Evolutionary conservation across 257 asterid genomes (phyloP).

Genomic region (Verbena officinalis): DNA sequence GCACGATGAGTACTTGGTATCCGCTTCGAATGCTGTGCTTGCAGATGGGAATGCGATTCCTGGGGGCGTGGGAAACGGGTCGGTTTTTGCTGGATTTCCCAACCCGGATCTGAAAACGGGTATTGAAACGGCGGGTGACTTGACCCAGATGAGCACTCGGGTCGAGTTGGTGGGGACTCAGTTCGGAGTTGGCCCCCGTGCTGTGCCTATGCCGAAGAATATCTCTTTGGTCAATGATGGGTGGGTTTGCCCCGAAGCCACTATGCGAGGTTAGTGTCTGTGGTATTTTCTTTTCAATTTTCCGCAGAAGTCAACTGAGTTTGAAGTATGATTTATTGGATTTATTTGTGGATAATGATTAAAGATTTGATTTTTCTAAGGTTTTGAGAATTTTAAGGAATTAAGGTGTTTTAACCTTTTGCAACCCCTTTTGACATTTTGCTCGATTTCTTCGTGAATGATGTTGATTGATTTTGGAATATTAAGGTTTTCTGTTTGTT

Average conservation of each 20-base stretch:
- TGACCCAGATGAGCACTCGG: conserved; percentile 69
- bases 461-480: background rate
- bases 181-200: conserved; percentile 69
- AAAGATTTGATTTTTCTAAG: background rate
- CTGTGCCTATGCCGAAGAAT: conserved; percentile 73
- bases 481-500: background rate
- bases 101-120: conserved; percentile 86
- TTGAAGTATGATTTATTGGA: background rate
- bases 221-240: conserved; percentile 78
- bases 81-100: conserved; percentile 81
- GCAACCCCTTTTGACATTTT: conserved; percentile 7
- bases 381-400: background rate
- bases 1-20: conserved; percentile 74
- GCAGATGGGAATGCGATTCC: conserved; percentile 79
- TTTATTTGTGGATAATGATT: background rate
- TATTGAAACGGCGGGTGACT: conserved; percentile 88
- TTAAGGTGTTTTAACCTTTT: background rate
- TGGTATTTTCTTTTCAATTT: background rate
- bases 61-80: conserved; percentile 71
- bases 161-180: conserved; percentile 76
- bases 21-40: conserved; percentile 78
- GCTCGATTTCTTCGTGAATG: background rate
- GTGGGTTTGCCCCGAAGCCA: conserved; percentile 64
- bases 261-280: conserved; percentile 56
- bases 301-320: background rate